phyloP scores from a whole-genome alignment of 768 basidiomycete species.

The Tubosaeta sp. region DNA sequence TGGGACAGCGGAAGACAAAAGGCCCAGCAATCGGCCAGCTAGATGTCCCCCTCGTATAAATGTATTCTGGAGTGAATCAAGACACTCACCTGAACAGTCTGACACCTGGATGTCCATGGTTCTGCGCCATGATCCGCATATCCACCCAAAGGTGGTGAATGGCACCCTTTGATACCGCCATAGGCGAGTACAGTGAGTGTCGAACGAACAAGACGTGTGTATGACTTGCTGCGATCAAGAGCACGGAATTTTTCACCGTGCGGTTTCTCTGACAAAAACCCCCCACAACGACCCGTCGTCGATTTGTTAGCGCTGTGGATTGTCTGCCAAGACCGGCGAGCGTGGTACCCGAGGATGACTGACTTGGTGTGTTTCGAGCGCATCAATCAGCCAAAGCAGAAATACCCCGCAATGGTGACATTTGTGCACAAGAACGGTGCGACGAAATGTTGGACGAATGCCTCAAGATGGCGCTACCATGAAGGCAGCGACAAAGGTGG shows the following conservation, averaged over 20 bases:
- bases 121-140: conserved; percentile 1
- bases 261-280: conserved; percentile 9
- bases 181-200: conserved; percentile 18
- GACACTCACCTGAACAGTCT: conserved; percentile 26
- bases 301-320: conserved; percentile 1
- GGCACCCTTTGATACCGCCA: conserved; percentile 14
- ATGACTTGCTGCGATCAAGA: conserved; percentile 23
- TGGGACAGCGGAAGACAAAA: background rate
- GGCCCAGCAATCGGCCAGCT: conserved; percentile 3
- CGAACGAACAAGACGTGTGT: conserved; percentile 16
- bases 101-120: background rate
- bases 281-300: conserved; percentile 1
- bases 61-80: conserved; percentile 28
- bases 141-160: conserved; percentile 7
- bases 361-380: conserved; percentile 8
- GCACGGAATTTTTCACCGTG: conserved; percentile 27
- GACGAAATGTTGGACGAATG: background rate
- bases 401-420: background rate
- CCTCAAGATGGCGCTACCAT: background rate
- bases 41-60: conserved; percentile 23
- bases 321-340: background rate
- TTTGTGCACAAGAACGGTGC: conserved; percentile 8
- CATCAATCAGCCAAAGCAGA: background rate
- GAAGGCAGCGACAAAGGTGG: background rate
- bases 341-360: conserved; percentile 1